phyloP scores from a whole-genome alignment of 805 yeast species.

The Wickerhamiella kazuoi region DNA sequence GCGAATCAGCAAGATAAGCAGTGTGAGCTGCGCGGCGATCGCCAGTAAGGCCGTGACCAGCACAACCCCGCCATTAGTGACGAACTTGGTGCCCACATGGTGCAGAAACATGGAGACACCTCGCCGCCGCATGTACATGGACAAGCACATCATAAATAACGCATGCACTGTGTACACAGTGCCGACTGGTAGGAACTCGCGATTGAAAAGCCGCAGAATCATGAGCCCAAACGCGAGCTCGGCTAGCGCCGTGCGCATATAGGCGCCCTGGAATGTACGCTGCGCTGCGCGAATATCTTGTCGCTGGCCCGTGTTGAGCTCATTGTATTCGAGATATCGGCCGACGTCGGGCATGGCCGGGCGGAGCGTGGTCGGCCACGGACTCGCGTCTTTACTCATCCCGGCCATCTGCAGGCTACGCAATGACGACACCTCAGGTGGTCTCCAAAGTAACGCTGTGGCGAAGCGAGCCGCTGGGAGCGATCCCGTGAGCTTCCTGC shows the following conservation, averaged over 20 bases:
- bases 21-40: constrained; percentile 30
- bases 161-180: constrained; percentile 49
- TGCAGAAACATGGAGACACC: constrained; percentile 23
- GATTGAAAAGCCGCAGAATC: constrained; percentile 44
- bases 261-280: constrained; percentile 73
- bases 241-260: constrained; percentile 54
- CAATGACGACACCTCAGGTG: too few relatives aligned
- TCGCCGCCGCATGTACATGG: constrained; percentile 19
- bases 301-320: constrained; percentile 11
- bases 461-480: too few relatives aligned
- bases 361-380: too few relatives aligned
- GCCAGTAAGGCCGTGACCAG: constrained; percentile 35
- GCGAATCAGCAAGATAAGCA: constrained; percentile 33
- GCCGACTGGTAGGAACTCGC: constrained; percentile 50
- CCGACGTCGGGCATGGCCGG: neutral
- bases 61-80: constrained; percentile 46
- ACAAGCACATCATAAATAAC: constrained; percentile 25
- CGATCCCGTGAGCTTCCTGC: too few relatives aligned
- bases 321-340: neutral
- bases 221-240: constrained; percentile 47
- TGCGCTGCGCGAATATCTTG: constrained; percentile 42
- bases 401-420: too few relatives aligned
- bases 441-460: too few relatives aligned
- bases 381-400: too few relatives aligned
- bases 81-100: constrained; percentile 27